Evolutionary conservation across 495 filamentous ascomycete genomes (phyloP), one percentile per base, ranked within the genome.

Genomic region (Neurospora sublineolata): DNA sequence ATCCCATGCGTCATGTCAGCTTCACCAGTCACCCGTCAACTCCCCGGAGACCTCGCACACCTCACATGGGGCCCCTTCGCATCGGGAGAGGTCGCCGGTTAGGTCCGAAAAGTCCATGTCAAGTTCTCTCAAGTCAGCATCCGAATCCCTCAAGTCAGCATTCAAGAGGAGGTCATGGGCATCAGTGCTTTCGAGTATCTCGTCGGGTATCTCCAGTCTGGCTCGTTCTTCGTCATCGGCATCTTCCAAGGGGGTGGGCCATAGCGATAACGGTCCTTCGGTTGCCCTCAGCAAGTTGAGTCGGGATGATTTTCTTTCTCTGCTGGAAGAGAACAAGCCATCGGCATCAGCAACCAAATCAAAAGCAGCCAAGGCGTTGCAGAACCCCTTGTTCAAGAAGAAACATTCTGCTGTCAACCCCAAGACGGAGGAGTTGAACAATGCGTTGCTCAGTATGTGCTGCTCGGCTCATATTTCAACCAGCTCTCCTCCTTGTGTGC

Each of bases 131-230:
- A 79, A 78, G 38, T 79, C 78, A 12, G 52, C 52, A 18, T 64
- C 52, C 6, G 52, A 64, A 7, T 79, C 77, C 4, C 72, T 73
- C 44, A 79, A 76, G 37, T 79, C 78, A 8, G 77, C 77, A 14
- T 71, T 69, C 67, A 80, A 79, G 64, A 74, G 78, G 8, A 64
- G 77, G 68, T 80, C 78, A 18, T 80, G 78, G 78, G 78, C 78
- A 7, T 80, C 78, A 33, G 77, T 80, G 16, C 71, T 80, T 7
- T 79, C 78, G 37, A 80, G 78, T 52, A 80, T 80, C 68, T 80
- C 78, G 42, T 79, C 78, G 4, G 78, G 78, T 14, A 80, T 80
- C 37, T 75, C 73, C 30, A 80, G 78, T 42, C 70, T 80, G n/a
- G 78, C 78, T 1, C 73, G 78, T 5, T 80, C 78, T 1, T 77